Evolutionary conservation across 495 filamentous ascomycete species (phyloP), one percentile per base, ranked within the genome.

Genomic region (Xylaria venustula): DNA sequence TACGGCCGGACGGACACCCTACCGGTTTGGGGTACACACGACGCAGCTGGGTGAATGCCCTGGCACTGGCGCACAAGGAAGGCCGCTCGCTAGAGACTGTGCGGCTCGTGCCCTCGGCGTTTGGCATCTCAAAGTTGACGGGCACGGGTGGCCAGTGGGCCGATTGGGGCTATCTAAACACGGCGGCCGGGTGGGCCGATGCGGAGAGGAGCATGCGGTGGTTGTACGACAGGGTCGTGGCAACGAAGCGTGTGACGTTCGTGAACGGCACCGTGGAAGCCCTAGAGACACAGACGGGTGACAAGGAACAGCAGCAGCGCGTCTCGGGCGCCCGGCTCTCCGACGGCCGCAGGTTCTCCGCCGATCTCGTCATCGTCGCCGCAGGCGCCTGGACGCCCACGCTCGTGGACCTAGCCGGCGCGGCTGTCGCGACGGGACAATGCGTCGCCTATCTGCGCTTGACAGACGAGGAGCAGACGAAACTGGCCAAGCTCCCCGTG

Each of bases 301-400:
- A 34, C 30, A 34, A 26, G 17, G 58, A 45, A 20, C 37, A 14
- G 15, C 40, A 46, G 15, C 54, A 59, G 22, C 52, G 36, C 52
- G 71, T 79, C 26, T 77, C 74, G 1, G 83, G 90, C 7, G 91
- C 84, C 5, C 66, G 64, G 22, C 71, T 93, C 7, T 67, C 70
- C 0, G 78, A 84, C 52, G 84, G 85, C 3, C 64, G 64, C 30
- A 73, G 67, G 8, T 54, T 96, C 5, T 73, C 72, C 0, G 92
- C 91, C 3, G 88, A 90, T 50, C 79, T 97, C 4, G 85, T 88
- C 15, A 75, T 97, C 55, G 78, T 96, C 7, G 92, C 94, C 0
- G 85, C 91, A 0, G 94, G 94, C 6, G 90, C 94, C 1, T 97
- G 92, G 92, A 89, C 90, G 6, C 79, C 83, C 0, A 76, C 80